Conservation (phyloP, 2,329 filamentous ascomycete genomes). For the Pseudohalonectria lignicola region DNA sequence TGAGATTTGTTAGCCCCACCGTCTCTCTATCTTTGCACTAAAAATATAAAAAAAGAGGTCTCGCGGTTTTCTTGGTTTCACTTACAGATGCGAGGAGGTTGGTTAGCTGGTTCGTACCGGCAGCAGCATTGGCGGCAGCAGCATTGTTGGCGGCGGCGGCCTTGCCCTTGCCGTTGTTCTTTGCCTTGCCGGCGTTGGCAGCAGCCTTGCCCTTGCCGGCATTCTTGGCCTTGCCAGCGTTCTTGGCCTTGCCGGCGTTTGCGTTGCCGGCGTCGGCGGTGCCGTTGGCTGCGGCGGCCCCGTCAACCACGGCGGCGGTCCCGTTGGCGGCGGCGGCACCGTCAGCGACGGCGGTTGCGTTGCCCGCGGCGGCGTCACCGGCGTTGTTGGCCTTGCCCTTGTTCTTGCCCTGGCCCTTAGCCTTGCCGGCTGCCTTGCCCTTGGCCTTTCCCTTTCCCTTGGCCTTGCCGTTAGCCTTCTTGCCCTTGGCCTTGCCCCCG, state of each 20-base stretch:
- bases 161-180: background rate
- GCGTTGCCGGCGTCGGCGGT: background rate
- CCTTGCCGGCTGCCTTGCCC: background rate
- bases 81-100: background rate
- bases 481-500: background rate
- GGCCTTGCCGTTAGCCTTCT: background rate
- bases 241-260: background rate
- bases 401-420: background rate
- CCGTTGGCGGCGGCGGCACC: background rate
- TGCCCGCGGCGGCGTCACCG: background rate
- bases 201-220: background rate
- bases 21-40: background rate
- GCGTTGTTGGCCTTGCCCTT: background rate
- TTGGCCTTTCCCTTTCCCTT: background rate
- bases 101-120: background rate
- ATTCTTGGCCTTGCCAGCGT: background rate
- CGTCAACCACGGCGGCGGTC: background rate
- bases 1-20: too few species aligned
- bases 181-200: background rate
- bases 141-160: too few species aligned
- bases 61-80: background rate
- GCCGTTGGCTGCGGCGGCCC: too few species aligned
- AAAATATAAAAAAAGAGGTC: background rate
- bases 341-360: background rate
- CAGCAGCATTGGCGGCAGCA: background rate